A percentile compares a stretch with the other conserved stretches of the same genome.
These are phyloP conservation scores for Paramecium pentaurelia DNA, from an alignment of 73 alveolate genomes.

Conservation along the genomic window DNA sequence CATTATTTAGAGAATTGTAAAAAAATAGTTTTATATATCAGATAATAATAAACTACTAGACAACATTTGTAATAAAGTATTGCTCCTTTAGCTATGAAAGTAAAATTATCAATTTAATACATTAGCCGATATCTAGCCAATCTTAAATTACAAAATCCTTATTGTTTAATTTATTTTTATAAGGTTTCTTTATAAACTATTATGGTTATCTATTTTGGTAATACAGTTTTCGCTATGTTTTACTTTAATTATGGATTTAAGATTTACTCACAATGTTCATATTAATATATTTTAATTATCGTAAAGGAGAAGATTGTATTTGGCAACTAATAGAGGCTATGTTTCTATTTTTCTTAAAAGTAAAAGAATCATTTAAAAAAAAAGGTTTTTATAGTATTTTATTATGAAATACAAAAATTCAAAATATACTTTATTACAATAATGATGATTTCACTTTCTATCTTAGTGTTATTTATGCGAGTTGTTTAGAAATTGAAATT, in stretches of 20 bases:
- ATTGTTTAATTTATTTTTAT: neutral
- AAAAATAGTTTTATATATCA: neutral
- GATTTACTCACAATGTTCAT: constrained; percentile 30
- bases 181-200: neutral
- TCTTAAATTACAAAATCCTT: constrained; percentile 1
- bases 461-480: neutral
- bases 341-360: constrained; percentile 45
- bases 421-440: constrained; percentile 28
- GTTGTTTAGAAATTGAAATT: neutral
- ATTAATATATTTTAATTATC: constrained; percentile 18
- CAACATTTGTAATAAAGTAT: neutral
- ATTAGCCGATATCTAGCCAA: neutral
- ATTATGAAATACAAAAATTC: constrained; percentile 25
- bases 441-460: neutral
- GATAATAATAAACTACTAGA: neutral
- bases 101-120: neutral
- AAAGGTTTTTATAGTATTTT: constrained; percentile 31
- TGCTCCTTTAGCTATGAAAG: neutral
- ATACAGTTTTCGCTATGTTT: constrained; percentile 42
- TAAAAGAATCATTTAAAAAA: neutral
- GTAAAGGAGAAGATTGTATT: constrained; percentile 44
- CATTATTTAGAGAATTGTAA: constrained; percentile 42
- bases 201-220: constrained; percentile 27
- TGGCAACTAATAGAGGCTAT: constrained; percentile 41
- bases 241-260: constrained; percentile 33